A percentile compares a stretch with the other conserved stretches of the same genome.
Conservation (phyloP, 331 rosid genomes). For the Telfairia occidentalis region DNA sequence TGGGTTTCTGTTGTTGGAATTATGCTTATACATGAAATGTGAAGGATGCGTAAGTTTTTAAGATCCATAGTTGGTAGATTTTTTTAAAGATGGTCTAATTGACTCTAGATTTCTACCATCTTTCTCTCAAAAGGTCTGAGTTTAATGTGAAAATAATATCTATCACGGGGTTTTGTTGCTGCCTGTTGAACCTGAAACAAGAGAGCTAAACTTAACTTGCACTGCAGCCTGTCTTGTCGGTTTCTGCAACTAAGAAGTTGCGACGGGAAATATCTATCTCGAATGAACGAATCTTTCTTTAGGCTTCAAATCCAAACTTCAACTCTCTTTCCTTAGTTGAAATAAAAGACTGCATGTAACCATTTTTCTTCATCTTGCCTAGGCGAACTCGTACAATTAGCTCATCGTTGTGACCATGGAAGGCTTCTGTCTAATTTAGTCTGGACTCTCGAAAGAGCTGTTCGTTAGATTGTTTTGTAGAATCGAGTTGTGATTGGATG, state of each 20-base stretch:
- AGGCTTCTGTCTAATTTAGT: background rate
- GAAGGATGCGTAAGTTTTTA: constrained; percentile 2
- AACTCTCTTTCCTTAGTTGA: background rate
- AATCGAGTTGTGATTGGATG: background rate
- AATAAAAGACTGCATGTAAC: background rate
- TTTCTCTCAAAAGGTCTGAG: background rate
- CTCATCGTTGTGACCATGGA: background rate
- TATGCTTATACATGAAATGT: background rate
- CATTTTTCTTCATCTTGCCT: background rate
- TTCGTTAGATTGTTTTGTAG: background rate
- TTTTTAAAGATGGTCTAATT: background rate
- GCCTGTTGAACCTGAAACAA: background rate
- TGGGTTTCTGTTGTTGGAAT: background rate
- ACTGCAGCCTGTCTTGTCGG: background rate
- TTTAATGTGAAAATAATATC: background rate
- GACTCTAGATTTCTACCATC: background rate
- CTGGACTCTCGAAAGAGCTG: background rate
- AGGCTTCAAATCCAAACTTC: background rate
- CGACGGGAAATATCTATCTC: background rate
- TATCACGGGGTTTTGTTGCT: constrained; percentile 6
- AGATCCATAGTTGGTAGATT: background rate
- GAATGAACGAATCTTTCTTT: background rate
- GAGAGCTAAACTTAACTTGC: background rate
- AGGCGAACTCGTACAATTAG: background rate
- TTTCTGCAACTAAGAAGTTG: background rate